phyloP scores from a whole-genome alignment of 192 early-diverging fungal species.

The Mycoemilia scoparia region DNA sequence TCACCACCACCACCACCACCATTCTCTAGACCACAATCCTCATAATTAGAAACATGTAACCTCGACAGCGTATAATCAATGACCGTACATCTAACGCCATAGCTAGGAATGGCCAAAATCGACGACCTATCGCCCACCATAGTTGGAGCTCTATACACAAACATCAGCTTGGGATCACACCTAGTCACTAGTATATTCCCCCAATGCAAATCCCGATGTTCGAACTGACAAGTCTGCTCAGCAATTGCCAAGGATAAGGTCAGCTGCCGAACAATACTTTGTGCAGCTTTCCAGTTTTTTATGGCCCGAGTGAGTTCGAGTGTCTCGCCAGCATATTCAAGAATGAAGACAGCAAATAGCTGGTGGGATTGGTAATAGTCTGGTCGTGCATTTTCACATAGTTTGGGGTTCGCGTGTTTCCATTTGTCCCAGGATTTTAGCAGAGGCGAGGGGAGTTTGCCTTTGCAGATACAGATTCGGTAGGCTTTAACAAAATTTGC shows the following conservation, averaged over 20 bases:
- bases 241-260: constrained; percentile 35
- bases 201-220: constrained; percentile 62
- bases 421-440: constrained; percentile 58
- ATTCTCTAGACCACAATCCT: too few species aligned
- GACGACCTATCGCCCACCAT: constrained; percentile 13
- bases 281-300: constrained; percentile 43
- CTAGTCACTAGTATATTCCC: constrained; percentile 47
- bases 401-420: constrained; percentile 26
- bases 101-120: constrained; percentile 34
- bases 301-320: constrained; percentile 30
- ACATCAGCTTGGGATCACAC: constrained; percentile 22
- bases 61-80: constrained; percentile 60
- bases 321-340: constrained; percentile 56
- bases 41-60: constrained; percentile 27
- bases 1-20: too few species aligned
- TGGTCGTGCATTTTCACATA: constrained; percentile 57
- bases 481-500: constrained; percentile 30
- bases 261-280: constrained; percentile 49
- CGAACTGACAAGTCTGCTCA: constrained; percentile 33
- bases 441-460: constrained; percentile 42
- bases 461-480: constrained; percentile 47
- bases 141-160: constrained; percentile 26
- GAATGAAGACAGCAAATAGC: constrained; percentile 50
- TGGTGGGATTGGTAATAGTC: constrained; percentile 47
- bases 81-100: constrained; percentile 40